A percentile compares a stretch with the other conserved stretches of the same genome.
phyloP scores from a whole-genome alignment of 2,329 filamentous ascomycete genomes.

The Apiospora hydei region DNA sequence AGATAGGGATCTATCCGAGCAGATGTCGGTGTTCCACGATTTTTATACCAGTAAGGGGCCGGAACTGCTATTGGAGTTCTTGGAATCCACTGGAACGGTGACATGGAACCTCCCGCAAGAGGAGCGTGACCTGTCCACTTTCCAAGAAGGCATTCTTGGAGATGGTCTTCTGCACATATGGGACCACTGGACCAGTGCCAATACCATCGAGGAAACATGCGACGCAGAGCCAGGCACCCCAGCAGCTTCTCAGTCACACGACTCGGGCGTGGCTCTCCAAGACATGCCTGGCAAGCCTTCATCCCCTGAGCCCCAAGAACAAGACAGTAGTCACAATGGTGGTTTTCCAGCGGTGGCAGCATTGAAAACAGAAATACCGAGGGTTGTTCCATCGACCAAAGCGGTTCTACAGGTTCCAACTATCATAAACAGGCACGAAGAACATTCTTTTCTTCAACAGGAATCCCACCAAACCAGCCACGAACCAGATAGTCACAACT shows the following conservation, averaged over 20 bases:
- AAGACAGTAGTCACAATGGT: neutral
- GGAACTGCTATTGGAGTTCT: slow-evolving; percentile 28
- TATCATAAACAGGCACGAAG: no score
- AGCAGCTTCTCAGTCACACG: neutral
- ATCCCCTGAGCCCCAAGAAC: neutral
- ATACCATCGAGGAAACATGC: neutral
- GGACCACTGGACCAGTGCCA: slow-evolving; percentile 31
- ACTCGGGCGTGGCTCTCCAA: neutral
- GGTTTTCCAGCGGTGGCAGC: neutral
- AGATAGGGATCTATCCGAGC: slow-evolving; percentile 33
- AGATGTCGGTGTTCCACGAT: slow-evolving; percentile 33
- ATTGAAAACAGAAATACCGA: neutral
- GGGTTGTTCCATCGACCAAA: neutral
- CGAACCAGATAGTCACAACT: neutral
- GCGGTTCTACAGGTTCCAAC: neutral
- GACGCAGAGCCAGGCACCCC: neutral
- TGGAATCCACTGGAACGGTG: slow-evolving; percentile 28
- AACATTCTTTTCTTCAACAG: neutral
- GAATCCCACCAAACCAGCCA: neutral
- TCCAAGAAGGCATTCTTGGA: slow-evolving; percentile 29
- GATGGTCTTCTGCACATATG: slow-evolving; percentile 33
- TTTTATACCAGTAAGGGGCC: slow-evolving; percentile 31
- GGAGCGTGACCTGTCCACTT: slow-evolving; percentile 31
- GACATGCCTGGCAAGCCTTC: neutral
- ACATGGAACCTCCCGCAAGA: slow-evolving; percentile 27